Conservation (phyloP, 768 basidiomycete genomes). For the Coprinopsis strossmayeri region DNA sequence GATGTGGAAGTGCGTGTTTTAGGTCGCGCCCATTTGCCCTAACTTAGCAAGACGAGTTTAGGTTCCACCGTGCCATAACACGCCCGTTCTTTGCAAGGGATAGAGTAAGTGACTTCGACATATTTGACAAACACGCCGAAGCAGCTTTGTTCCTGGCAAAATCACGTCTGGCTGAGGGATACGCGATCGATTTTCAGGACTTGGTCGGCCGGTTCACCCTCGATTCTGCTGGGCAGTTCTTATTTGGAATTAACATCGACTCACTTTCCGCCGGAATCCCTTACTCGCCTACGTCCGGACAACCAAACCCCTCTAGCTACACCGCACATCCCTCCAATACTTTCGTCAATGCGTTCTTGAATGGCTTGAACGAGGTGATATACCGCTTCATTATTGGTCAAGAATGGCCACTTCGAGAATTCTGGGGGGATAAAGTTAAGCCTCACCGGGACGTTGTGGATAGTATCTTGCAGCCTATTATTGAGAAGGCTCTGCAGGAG, state of each 20-base stretch:
- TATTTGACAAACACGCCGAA: slow-evolving; percentile 8
- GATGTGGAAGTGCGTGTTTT: slow-evolving; percentile 9
- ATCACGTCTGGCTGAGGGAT: slow-evolving; percentile 21
- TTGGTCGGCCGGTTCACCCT: slow-evolving; percentile 19
- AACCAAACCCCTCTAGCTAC: slow-evolving; percentile 14
- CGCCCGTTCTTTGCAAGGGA: slow-evolving; percentile 11
- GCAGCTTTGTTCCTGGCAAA: not conserved
- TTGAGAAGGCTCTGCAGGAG: slow-evolving; percentile 41
- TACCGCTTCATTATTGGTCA: slow-evolving; percentile 37
- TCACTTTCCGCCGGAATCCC: slow-evolving; percentile 45
- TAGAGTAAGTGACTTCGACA: slow-evolving; percentile 7
- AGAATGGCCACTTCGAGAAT: slow-evolving; percentile 50
- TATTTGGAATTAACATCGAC: slow-evolving; percentile 54
- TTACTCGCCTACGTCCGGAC: slow-evolving; percentile 33
- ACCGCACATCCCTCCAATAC: slow-evolving; percentile 8
- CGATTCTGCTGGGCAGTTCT: slow-evolving; percentile 61
- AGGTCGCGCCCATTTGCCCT: not conserved
- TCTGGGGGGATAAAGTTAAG: slow-evolving; percentile 37
- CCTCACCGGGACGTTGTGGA: slow-evolving; percentile 47
- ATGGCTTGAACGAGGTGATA: slow-evolving; percentile 39
- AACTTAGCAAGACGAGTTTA: too few relatives aligned
- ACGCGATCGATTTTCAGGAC: slow-evolving; percentile 50
- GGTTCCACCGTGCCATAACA: slow-evolving; percentile 10
- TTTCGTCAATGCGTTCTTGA: slow-evolving; percentile 43
- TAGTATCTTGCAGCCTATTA: slow-evolving; percentile 44